Conservation (phyloP, 768 basidiomycete species). For the Pulveroboletus sp. region DNA sequence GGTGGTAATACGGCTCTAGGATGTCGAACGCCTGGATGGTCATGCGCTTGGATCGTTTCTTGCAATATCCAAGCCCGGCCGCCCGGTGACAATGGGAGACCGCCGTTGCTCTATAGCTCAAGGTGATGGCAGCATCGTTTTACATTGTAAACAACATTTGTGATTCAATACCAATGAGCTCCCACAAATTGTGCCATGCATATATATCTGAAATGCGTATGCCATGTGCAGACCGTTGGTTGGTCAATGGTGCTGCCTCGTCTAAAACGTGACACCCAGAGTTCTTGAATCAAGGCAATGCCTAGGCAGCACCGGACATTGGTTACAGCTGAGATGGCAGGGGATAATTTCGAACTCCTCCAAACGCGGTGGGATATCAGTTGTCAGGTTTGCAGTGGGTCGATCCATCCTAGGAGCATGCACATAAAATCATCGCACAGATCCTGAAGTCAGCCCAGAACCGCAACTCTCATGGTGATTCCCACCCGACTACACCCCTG, state of each 20-base stretch:
- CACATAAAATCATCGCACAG: slow-evolving; percentile 49
- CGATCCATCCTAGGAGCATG: slow-evolving; percentile 44
- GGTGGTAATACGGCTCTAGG: slow-evolving; percentile 28
- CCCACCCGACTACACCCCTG: slow-evolving; percentile 69
- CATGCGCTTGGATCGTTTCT: slow-evolving; percentile 24
- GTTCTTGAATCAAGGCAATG: slow-evolving; percentile 42
- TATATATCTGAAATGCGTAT: slow-evolving; percentile 35
- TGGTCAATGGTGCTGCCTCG: slow-evolving; percentile 1
- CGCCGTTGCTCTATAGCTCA: slow-evolving; percentile 8
- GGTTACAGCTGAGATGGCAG: slow-evolving; percentile 29
- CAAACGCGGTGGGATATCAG: slow-evolving; percentile 38
- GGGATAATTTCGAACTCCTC: slow-evolving; percentile 42
- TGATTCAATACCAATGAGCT: too few species aligned
- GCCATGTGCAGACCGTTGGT: slow-evolving; percentile 50
- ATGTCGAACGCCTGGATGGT: slow-evolving; percentile 28
- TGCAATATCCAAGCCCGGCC: slow-evolving; percentile 2
- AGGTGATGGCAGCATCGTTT: slow-evolving; percentile 27
- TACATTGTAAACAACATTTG: slow-evolving; percentile 27
- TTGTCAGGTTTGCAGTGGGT: slow-evolving; percentile 62
- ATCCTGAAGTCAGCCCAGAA: slow-evolving; percentile 44
- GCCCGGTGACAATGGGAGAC: neutral
- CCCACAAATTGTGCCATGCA: slow-evolving; percentile 48
- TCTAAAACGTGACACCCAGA: neutral
- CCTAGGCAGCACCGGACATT: slow-evolving; percentile 49
- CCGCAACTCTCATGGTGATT: slow-evolving; percentile 45